Evolutionary conservation across 2,329 filamentous ascomycete genomes (phyloP).

Genomic region (Diaporthe ilicicola): DNA sequence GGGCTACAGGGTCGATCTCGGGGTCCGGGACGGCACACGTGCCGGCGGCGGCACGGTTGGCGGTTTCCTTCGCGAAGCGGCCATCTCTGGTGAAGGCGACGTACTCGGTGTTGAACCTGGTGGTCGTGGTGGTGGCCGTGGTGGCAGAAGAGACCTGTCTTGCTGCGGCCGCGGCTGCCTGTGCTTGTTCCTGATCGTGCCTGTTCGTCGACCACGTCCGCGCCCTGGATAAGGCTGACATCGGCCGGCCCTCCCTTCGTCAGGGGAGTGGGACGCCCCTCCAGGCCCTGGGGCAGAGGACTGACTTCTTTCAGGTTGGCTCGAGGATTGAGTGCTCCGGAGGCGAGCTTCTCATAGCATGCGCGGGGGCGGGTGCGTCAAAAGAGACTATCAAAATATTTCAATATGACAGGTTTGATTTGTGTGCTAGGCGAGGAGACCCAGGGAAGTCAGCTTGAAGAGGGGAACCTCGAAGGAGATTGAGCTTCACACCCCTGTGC

Average conservation of each 20-base stretch:
- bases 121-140: neutral
- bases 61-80: slow-evolving; percentile 15
- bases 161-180: neutral
- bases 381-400: neutral
- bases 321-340: neutral
- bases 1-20: slow-evolving; percentile 33
- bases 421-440: neutral
- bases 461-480: neutral
- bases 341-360: slow-evolving; percentile 7
- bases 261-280: slow-evolving; percentile 7
- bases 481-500: neutral
- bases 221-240: slow-evolving; percentile 31
- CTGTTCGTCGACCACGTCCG: slow-evolving; percentile 33
- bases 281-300: slow-evolving; percentile 19
- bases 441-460: neutral
- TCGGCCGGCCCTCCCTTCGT: slow-evolving; percentile 17
- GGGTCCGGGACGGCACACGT: neutral
- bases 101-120: slow-evolving; percentile 18
- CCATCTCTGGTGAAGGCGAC: slow-evolving; percentile 2
- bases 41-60: no score
- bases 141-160: slow-evolving; percentile 9
- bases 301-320: neutral
- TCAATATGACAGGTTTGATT: neutral
- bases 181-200: slow-evolving; percentile 22
- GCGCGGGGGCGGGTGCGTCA: neutral